Percentiles rank a stretch among this genome's conserved stretches.
Evolutionary conservation across 352 stramenopile genomes (phyloP).

Genomic region (Pythium grandisporangium): DNA sequence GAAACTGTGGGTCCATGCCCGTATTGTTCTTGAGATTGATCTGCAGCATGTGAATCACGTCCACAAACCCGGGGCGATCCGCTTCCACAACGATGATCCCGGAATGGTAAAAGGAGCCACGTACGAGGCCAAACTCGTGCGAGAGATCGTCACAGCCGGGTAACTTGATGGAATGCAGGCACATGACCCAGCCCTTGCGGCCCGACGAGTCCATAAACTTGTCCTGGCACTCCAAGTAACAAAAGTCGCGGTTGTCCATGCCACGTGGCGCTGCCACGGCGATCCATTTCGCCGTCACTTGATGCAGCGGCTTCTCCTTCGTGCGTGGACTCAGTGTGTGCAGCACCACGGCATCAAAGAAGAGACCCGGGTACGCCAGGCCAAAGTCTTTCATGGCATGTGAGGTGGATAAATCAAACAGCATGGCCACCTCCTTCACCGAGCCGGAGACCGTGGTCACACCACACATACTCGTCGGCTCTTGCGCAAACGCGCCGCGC

Average conservation of each 20-base stretch:
- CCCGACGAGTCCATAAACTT: conserved; percentile 78
- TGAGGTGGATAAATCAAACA: conserved; percentile 61
- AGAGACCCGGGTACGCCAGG: conserved; percentile 37
- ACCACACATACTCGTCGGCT: conserved; percentile 58
- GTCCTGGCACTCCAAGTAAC: conserved; percentile 78
- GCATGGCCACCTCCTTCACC: conserved; percentile 59
- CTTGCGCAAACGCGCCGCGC: conserved; percentile 20
- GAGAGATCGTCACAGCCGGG: conserved; percentile 67
- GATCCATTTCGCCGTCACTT: conserved; percentile 82
- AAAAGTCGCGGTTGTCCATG: conserved; percentile 64
- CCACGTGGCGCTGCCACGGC: conserved; percentile 43
- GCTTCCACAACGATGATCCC: conserved; percentile 75
- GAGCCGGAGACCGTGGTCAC: conserved; percentile 65
- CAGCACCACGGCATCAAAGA: conserved; percentile 65
- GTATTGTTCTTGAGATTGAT: conserved; percentile 74
- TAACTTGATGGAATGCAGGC: conserved; percentile 79
- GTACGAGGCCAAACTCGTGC: conserved; percentile 64
- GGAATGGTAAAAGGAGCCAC: conserved; percentile 80
- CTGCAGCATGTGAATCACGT: conserved; percentile 78
- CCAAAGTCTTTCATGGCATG: conserved; percentile 68
- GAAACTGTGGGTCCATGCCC: conserved; percentile 23
- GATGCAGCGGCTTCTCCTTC: conserved; percentile 70
- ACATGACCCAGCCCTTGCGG: conserved; percentile 75
- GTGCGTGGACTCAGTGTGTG: conserved; percentile 55
- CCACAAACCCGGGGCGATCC: conserved; percentile 57